Percentiles rank a stretch among this genome's conserved stretches.
Evolutionary conservation across 495 filamentous ascomycete genomes (phyloP).

Genomic region (Tuber borchii): DNA sequence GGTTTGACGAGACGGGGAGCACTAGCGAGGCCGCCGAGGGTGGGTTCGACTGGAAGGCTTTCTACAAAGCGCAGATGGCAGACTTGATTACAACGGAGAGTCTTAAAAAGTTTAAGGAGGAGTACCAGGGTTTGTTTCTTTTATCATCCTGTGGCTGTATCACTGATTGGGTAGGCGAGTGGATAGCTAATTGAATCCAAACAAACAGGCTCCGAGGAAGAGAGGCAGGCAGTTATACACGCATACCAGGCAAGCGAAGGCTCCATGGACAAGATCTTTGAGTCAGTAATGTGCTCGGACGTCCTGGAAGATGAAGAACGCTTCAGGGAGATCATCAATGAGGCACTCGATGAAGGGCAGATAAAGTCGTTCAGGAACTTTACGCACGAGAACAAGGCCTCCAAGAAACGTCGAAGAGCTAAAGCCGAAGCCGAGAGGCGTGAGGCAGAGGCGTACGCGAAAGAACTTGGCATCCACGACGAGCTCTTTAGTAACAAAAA

Average conservation of each 20-base stretch:
- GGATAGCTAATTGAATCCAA: not conserved
- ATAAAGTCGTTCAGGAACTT: constrained; percentile 63
- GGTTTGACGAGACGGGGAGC: constrained; percentile 82
- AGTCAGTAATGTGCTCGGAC: constrained; percentile 76
- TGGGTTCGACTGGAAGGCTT: constrained; percentile 76
- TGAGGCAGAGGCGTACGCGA: constrained; percentile 66
- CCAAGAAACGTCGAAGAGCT: constrained; percentile 58
- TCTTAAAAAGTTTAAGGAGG: constrained; percentile 62
- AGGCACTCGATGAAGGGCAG: constrained; percentile 63
- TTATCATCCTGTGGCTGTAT: not conserved
- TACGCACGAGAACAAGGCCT: constrained; percentile 60
- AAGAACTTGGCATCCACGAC: constrained; percentile 63
- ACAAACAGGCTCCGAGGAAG: constrained; percentile 67
- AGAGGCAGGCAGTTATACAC: constrained; percentile 64
- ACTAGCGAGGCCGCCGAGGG: constrained; percentile 69
- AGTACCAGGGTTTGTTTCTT: constrained; percentile 57
- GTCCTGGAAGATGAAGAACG: constrained; percentile 79
- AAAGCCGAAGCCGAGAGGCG: constrained; percentile 58
- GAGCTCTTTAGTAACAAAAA: constrained; percentile 49
- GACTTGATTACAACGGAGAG: constrained; percentile 61
- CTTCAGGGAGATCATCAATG: constrained; percentile 70
- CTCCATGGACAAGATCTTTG: constrained; percentile 67
- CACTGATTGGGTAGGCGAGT: not conserved
- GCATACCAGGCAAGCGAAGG: constrained; percentile 66
- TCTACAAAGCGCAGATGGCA: constrained; percentile 73